phyloP scores from a whole-genome alignment of 140 eudicot species.

The Oenanthe javanica region DNA sequence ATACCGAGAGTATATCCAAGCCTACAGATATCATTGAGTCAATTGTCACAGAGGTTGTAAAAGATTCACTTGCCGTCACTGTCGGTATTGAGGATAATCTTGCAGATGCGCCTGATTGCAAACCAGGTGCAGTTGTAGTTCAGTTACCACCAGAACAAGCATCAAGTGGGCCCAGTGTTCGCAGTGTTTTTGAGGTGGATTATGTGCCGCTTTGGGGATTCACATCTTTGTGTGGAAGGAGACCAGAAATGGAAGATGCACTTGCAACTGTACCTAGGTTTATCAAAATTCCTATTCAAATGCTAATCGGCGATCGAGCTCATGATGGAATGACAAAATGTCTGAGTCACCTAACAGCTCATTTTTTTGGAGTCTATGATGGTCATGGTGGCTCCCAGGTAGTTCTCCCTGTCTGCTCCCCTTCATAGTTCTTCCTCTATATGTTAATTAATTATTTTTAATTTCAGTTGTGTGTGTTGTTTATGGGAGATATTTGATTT shows the following conservation, averaged over 20 bases:
- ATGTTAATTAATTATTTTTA: neutral
- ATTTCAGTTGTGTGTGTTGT: neutral
- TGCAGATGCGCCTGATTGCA: conserved; percentile 20
- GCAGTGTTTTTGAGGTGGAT: conserved; percentile 82
- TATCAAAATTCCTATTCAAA: conserved; percentile 54
- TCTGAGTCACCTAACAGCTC: conserved; percentile 59
- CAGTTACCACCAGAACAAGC: conserved; percentile 30
- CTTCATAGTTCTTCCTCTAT: neutral
- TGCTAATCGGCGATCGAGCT: conserved; percentile 61
- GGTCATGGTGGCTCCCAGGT: conserved; percentile 97
- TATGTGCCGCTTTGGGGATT: conserved; percentile 86
- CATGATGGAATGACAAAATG: conserved; percentile 34
- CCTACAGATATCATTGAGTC: conserved; percentile 12
- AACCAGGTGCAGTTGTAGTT: conserved; percentile 26
- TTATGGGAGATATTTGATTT: neutral
- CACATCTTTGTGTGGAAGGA: conserved; percentile 77
- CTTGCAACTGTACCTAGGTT: conserved; percentile 73
- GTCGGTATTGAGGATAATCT: conserved; percentile 27
- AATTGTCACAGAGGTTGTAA: neutral
- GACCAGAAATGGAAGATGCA: conserved; percentile 98
- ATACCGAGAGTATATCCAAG: conserved; percentile 25
- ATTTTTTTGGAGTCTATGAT: conserved; percentile 86
- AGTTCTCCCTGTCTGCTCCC: conserved; percentile 12
- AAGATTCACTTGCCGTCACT: conserved; percentile 17
- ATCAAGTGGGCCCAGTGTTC: conserved; percentile 24